Evolutionary conservation across 179 eudicot species (phyloP).

Genomic region (Beta lomatogona): DNA sequence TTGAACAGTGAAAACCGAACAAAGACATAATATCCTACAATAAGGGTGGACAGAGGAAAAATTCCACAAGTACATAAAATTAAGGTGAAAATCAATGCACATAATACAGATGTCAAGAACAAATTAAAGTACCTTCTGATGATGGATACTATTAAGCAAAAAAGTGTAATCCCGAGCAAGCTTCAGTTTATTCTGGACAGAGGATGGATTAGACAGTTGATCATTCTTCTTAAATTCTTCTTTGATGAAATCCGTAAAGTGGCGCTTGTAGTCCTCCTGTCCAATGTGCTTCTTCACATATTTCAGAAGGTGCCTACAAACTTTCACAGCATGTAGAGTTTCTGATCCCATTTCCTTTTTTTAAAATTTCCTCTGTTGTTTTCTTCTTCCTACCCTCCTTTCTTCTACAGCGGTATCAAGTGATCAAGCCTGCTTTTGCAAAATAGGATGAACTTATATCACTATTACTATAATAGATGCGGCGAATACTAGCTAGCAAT

Average conservation of each 20-base stretch:
- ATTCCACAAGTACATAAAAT: background rate
- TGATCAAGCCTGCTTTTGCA: background rate
- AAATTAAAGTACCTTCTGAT: slow-evolving; percentile 54
- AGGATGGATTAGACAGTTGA: slow-evolving; percentile 40
- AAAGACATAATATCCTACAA: background rate
- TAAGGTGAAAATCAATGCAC: background rate
- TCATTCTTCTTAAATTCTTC: slow-evolving; percentile 61
- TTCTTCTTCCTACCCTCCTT: background rate
- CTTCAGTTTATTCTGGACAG: slow-evolving; percentile 54
- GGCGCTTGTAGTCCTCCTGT: slow-evolving; percentile 58
- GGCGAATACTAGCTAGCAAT: no score
- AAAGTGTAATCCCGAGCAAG: slow-evolving; percentile 73
- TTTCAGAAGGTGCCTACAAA: slow-evolving; percentile 70
- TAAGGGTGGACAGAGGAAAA: background rate
- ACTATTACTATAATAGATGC: no score
- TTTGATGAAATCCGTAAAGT: slow-evolving; percentile 56
- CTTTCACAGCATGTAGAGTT: slow-evolving; percentile 50
- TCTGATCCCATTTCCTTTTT: slow-evolving; percentile 47
- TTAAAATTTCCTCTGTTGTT: no score
- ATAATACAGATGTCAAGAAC: background rate
- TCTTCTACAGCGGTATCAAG: background rate
- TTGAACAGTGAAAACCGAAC: background rate
- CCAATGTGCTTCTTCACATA: slow-evolving; percentile 80
- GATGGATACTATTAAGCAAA: slow-evolving; percentile 68
- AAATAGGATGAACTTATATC: no score